Base-by-base conservation (phyloP, 768 basidiomycete genomes). In the Calocybe gangraenosa region DNA sequence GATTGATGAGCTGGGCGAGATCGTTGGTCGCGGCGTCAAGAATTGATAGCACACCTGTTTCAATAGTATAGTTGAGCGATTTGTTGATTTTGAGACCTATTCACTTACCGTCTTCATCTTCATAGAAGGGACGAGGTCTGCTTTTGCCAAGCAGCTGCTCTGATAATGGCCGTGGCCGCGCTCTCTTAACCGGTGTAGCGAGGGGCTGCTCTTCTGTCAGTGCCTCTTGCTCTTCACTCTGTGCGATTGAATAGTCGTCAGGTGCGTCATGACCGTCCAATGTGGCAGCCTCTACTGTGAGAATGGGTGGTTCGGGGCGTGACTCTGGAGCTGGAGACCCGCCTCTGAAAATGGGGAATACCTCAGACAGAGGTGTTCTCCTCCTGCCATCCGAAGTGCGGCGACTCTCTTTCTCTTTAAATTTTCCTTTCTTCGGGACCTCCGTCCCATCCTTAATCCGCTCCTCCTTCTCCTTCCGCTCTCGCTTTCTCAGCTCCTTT, bases 1-100 rank as follows among this genome's bases (percentile, higher is more conserved):
- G 75, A 50, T 82, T 86, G 60, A 92, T 87, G 3, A 92, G 67
- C 44, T 78, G 78, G 0, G 84, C 88, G 3, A 92, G 74, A 33
- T 91, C 88, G 40, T 87, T 79, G 1, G 88, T 91, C 0, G 85
- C 88, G 0, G 86, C 85, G 50, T 84, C 84, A n/a, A 90, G 66
- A 22, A 87, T 74, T 0, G 81, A 85, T 1, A 88, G 57, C 11
- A 78, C 78, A 49, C 75, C 87, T 76, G 50, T 32, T 31, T 14
- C n/a, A 21, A 37, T 14, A 45, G 33, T 8, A 28, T 35, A 49
- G 17, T 43, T 46, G 23, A 44, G 41, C 7, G 44, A 32, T 23
- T 46, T 14, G 17, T 37, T 47, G 45, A 30, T 2, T 44, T 33
- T 35, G 46, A 13, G 9, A 25, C 11, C 6, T 11, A 28, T 5